These are phyloP conservation scores for Penicillium hordei DNA, from an alignment of 2,329 filamentous ascomycete species.

Conservation along the genomic window DNA sequence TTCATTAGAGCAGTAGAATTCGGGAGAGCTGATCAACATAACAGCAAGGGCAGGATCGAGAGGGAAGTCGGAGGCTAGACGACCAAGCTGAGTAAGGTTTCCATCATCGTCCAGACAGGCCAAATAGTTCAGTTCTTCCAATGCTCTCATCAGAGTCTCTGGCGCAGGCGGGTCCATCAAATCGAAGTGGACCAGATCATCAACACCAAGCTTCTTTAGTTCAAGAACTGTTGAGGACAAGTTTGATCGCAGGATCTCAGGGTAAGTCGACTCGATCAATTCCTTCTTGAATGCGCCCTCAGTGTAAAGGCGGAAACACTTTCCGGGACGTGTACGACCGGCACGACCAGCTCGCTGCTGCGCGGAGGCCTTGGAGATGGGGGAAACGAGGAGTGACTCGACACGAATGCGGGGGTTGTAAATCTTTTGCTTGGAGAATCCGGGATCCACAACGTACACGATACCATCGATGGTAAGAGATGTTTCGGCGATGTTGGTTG, in stretches of 20 bases:
- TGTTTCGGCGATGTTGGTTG: conserved; percentile 97
- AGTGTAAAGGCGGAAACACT: conserved; percentile 96
- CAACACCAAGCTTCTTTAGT: conserved; percentile 92
- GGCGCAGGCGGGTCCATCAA: conserved; percentile 97
- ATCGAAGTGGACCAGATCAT: conserved; percentile 97
- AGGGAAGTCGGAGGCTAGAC: conserved; percentile 89
- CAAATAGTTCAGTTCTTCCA: conserved; percentile 97
- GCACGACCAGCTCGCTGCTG: conserved; percentile 98
- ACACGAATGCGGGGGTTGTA: conserved; percentile 97
- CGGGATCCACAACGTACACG: conserved; percentile 97
- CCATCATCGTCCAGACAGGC: conserved; percentile 96
- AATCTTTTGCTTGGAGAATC: conserved; percentile 99
- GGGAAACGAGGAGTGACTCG: conserved; percentile 94
- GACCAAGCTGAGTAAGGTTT: conserved; percentile 81
- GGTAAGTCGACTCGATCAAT: conserved; percentile 94
- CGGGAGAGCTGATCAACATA: conserved; percentile 95
- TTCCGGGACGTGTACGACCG: conserved; percentile 95
- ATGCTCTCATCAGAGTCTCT: conserved; percentile 95
- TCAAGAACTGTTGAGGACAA: conserved; percentile 92
- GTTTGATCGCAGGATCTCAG: conserved; percentile 92
- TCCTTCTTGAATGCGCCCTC: conserved; percentile 96
- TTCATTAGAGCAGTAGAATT: conserved; percentile 99
- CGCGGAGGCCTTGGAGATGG: conserved; percentile 95
- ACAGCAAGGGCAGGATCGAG: conserved; percentile 92
- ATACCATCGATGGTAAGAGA: conserved; percentile 98